Base-by-base conservation (phyloP, 192 early-diverging fungal species). In the Entomortierella lignicola region DNA sequence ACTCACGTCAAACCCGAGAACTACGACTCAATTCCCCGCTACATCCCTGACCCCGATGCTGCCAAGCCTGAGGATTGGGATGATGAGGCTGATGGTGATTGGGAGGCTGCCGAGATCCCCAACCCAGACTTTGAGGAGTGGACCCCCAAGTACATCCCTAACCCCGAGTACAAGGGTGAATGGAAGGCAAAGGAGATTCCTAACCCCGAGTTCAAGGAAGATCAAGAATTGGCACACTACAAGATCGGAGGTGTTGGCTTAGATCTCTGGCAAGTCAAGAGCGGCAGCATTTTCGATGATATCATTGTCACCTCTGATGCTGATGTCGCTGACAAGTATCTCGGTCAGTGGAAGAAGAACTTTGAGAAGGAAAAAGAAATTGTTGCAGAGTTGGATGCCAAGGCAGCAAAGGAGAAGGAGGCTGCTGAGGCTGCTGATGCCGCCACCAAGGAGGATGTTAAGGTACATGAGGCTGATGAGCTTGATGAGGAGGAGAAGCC, bases 191-290 rank as follows among this genome's bases (percentile, higher is more conserved):
- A 94, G 2, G 60, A 93, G 55, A 94, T 98, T 75, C 90, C 92
- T 77, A 99, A 99, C 89, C 98, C 98, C 31, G 91, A 85, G 11
- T 99, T 94, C 87, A 94, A 96, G 83, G 90, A 92, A 30, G 96
- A 98, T 71, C 85, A 92, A 69, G 85, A 88, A 23, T 80, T 92
- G 63, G 94, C 92, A n/a, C 88, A 90, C 71, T 96, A 95, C 85
- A 92, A 95, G 69, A 94, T 96, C 51, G 86, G 83, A 70, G 94
- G 92, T 50, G 82, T 97, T 58, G 98, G 98, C 60, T 88, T 98
- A 39, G 98, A 99, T 82, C 74, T 99, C 62, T 99, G 98, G 98
- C 95, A 94, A 60, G 97, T 99, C 85, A 95, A 95, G 85, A 83
- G 92, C 69, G 91, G 90, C 32, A 92, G 95, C 41, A 91, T 95